Base-by-base conservation (phyloP, 1,284 basidiomycete genomes). In the Stereum hirsutum region DNA sequence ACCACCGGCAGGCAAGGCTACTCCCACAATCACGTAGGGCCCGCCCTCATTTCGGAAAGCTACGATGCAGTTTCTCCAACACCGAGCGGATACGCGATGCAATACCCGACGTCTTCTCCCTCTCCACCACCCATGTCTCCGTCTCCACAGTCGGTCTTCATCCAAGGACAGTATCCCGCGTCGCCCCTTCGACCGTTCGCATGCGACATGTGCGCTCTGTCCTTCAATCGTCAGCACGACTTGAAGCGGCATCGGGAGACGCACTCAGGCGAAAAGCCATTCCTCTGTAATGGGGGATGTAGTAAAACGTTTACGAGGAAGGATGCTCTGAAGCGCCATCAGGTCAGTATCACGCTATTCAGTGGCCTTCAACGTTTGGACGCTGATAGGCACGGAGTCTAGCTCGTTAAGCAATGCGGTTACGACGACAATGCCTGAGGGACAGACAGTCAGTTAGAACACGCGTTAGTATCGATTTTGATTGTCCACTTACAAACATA, bases 291-390 rank as follows among this genome's bases (percentile, higher is more conserved):
- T 51, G 84, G 85, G 11, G 81, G 80, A 31, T 88, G 84, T 49
- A 82, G 82, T 41, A 88, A 87, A 68, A 86, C 83, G 2, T 88
- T 88, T 57, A 88, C 85, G 39, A 74, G 84, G 52, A 87, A 87
- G 62, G 85, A 88, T 55, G 84, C 84, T 20, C 60, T 88, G 54
- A 88, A 87, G 63, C 73, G 84, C 49, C 84, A 88, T 57, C 84
- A 88, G 75, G 84, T 76, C 51, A 46, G 72, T 56, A 14, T 28
- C 28, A 27, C 23, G 35, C 30, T 14, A 27, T 44, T 5, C 20
- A 14, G 25, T 39, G 15, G 20, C 21, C 39, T 20, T 28, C 23
- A 26, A 24, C 36, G 25, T 34, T 36, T 41, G 40, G 17, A 24
- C 26, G 26, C 49, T 39, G 49, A 49, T 51, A 37, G 55, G 32